phyloP scores from a whole-genome alignment of 148 eudicot species.

The Rhododendron simsii region DNA sequence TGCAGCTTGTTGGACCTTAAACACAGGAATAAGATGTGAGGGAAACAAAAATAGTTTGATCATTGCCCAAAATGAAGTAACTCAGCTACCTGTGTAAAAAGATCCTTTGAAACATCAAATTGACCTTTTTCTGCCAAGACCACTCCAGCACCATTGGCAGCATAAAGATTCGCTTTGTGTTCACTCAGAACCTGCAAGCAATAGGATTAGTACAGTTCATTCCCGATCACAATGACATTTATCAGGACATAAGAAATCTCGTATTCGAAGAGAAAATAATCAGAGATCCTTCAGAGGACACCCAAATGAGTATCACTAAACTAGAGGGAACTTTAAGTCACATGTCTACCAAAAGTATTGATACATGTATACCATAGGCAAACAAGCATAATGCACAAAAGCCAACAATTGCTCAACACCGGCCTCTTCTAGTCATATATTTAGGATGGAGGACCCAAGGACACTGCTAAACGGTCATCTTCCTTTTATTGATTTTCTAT shows the following conservation, averaged over 20 bases:
- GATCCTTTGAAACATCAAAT: conserved; percentile 83
- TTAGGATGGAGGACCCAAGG: background rate
- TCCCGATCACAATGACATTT: conserved; percentile 1
- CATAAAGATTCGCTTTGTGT: conserved; percentile 71
- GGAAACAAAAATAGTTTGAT: background rate
- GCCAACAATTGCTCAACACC: background rate
- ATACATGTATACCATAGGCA: background rate
- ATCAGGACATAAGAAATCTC: background rate
- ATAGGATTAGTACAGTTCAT: background rate
- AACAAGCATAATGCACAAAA: background rate
- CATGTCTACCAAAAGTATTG: background rate
- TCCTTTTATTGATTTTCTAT: background rate
- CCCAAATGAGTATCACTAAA: conserved; percentile 6
- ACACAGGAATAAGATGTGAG: background rate
- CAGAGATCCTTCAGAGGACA: background rate
- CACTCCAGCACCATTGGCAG: conserved; percentile 95
- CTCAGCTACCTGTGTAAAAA: conserved; percentile 68
- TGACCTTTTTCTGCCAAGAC: conserved; percentile 95
- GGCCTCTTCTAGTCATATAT: background rate
- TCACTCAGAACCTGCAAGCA: conserved; percentile 61
- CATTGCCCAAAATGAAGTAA: background rate
- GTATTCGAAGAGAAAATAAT: background rate
- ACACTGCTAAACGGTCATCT: background rate
- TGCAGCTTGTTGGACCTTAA: conserved; percentile 95
- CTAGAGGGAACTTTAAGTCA: background rate